Percentiles rank a stretch among this genome's conserved stretches.
Conservation (phyloP, 306 rosid species). For the Acmispon strigosus region DNA sequence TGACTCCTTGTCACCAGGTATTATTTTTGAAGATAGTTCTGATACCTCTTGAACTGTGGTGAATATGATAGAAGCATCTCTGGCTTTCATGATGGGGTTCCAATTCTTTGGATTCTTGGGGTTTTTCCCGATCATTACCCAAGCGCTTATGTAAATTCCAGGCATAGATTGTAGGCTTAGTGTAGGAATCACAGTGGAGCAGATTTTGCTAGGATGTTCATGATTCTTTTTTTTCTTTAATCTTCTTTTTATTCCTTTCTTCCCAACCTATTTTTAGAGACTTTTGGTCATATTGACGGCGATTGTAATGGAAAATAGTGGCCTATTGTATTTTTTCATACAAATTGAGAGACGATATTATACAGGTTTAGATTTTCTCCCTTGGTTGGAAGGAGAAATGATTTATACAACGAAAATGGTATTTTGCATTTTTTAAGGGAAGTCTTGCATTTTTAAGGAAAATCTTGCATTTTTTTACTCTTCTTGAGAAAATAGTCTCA, state of each 20-base stretch:
- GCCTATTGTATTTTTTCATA: constrained; percentile 22
- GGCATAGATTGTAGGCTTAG: constrained; percentile 53
- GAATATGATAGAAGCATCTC: constrained; percentile 30
- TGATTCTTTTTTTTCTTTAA: constrained; percentile 20
- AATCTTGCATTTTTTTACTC: too few relatives aligned
- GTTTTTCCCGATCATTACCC: constrained; percentile 77
- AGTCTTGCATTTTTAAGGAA: too few relatives aligned
- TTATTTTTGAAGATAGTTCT: constrained; percentile 21
- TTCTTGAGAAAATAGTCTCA: too few relatives aligned
- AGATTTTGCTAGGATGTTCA: constrained; percentile 35
- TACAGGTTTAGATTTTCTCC: constrained; percentile 20
- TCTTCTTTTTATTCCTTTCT: constrained; percentile 7
- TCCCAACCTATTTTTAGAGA: background rate
- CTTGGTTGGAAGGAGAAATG: constrained; percentile 16
- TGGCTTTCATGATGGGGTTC: constrained; percentile 27
- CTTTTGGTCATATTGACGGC: constrained; percentile 21
- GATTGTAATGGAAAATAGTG: constrained; percentile 20
- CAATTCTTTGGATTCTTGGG: constrained; percentile 28
- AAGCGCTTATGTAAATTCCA: constrained; percentile 68
- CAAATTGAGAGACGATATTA: constrained; percentile 26
- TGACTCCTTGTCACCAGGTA: constrained; percentile 25
- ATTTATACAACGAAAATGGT: constrained; percentile 23
- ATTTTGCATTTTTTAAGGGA: too few relatives aligned
- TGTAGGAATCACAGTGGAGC: constrained; percentile 34
- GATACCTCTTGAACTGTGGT: constrained; percentile 12